Base-by-base conservation (phyloP, 495 filamentous ascomycete genomes). In the Aspergillus baeticus region DNA sequence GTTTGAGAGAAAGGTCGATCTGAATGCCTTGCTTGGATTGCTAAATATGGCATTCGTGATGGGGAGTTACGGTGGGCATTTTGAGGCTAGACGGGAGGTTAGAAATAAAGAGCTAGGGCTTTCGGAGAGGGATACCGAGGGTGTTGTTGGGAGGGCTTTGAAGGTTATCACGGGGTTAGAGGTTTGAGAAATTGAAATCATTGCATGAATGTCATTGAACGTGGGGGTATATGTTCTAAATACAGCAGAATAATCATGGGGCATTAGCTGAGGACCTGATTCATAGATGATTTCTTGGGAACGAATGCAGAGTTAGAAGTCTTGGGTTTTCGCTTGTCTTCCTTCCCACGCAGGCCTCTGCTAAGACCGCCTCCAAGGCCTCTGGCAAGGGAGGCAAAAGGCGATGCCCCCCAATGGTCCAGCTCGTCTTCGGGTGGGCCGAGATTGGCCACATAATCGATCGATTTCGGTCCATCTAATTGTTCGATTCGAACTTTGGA, bases 371-470 rank as follows among this genome's bases (percentile, higher is more conserved):
- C 71, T 13, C 74, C 77, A 35, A 81, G 63, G 14, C 77, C 77
- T 51, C 72, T 58, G 3, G 76, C 76, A 39, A 81, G 65, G 20
- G 75, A 76, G 13, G 75, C 73, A 61, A 79, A 78, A 1, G 76
- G 76, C 10, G 72, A 74, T 15, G 66, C 67, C 13, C 74, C 68
- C 77, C 74, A 77, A n/a, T 65, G 21, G 17, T 75, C 69, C 29
- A 73, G 56, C 14, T 78, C 73, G 22, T 69, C 69, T 34, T 72
- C 68, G 21, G 58, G 58, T 15, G 68, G 68, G 11, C 61, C 64
- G 21, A 60, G 58, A 17, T 48, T 64, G 7, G 51, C 15, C 29
- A 63, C 14, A 10, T 35, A 44, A 23, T 46, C 43, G 31, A 51
- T 58, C 5, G 42, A 50, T 23, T 23, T 49, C 29, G 38, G 42